Conservation (phyloP, 2,329 filamentous ascomycete species). For the Emergomyces pasteurianus region DNA sequence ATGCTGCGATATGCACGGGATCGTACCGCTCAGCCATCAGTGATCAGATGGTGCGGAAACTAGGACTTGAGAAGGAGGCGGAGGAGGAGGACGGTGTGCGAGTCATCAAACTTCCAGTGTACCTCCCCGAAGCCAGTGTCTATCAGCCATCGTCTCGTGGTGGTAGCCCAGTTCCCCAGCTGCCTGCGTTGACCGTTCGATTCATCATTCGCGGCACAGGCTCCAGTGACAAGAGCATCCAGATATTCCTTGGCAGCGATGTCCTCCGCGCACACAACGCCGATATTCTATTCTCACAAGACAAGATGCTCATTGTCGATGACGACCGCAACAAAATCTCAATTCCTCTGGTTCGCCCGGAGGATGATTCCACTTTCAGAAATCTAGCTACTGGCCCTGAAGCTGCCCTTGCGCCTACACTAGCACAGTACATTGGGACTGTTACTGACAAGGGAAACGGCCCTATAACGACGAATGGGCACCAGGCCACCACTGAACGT, state of each 20-base stretch:
- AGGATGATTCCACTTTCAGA: conserved; percentile 72
- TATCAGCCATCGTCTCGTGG: conserved; percentile 59
- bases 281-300: conserved; percentile 84
- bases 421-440: neutral
- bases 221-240: conserved; percentile 48
- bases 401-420: conserved; percentile 3
- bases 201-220: conserved; percentile 58
- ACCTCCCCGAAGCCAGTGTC: conserved; percentile 81
- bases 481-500: neutral
- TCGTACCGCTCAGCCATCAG: conserved; percentile 82
- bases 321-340: conserved; percentile 77
- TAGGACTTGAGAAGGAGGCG: conserved; percentile 58
- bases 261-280: conserved; percentile 74
- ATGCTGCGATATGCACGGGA: conserved; percentile 84
- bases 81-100: conserved; percentile 53
- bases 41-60: conserved; percentile 57
- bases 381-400: conserved; percentile 51
- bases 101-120: conserved; percentile 67
- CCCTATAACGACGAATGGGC: neutral
- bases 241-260: conserved; percentile 84
- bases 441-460: neutral
- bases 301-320: conserved; percentile 76
- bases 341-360: conserved; percentile 83
- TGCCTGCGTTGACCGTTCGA: conserved; percentile 67
- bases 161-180: conserved; percentile 59